Evolutionary conservation across 306 rosid genomes (phyloP).

Genomic region (Biancaea sappan): DNA sequence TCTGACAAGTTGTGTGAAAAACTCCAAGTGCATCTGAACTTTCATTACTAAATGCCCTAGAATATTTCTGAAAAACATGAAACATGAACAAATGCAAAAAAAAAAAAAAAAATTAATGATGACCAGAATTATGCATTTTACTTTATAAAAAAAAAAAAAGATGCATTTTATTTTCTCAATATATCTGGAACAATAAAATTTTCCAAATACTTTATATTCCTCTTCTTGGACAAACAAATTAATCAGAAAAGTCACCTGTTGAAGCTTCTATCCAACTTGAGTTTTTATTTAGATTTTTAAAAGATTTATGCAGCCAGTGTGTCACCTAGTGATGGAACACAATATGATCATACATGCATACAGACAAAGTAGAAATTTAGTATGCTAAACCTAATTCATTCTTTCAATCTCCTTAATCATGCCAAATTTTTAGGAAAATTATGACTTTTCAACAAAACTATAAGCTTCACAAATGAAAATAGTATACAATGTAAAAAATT

Average conservation of each 20-base stretch:
- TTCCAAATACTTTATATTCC: background rate
- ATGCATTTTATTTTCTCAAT: background rate
- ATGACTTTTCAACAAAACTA: background rate
- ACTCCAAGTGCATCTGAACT: conserved; percentile 42
- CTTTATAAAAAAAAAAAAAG: background rate
- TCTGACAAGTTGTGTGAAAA: conserved; percentile 36
- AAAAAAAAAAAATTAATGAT: background rate
- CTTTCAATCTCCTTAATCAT: background rate
- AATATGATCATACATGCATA: background rate
- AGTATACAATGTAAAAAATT: background rate
- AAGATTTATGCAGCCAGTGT: background rate
- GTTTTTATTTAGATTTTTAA: background rate
- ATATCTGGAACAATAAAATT: background rate
- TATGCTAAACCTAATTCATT: background rate
- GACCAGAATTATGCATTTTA: background rate
- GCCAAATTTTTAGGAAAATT: background rate
- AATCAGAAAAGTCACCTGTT: background rate
- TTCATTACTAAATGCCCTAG: conserved; percentile 30
- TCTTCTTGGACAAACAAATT: background rate
- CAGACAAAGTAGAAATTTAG: background rate
- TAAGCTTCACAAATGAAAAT: background rate
- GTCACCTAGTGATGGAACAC: background rate
- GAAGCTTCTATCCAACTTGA: background rate
- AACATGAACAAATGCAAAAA: background rate
- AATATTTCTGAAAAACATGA: conserved; percentile 56